Evolutionary conservation across 225 moss, liverwort and hornwort genomes (phyloP).

Genomic region (Climacium dendroides): DNA sequence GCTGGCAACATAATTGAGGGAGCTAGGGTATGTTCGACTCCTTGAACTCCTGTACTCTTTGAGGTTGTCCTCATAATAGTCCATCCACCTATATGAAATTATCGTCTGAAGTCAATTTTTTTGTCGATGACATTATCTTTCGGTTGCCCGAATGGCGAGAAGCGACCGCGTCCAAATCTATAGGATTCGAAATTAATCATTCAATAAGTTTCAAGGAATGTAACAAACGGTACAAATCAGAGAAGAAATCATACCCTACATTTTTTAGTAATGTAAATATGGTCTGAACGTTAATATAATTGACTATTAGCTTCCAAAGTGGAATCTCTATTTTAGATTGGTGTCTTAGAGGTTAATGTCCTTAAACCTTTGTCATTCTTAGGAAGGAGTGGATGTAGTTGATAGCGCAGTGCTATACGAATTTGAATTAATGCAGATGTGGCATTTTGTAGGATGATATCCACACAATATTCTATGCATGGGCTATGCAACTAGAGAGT

Average conservation of each 20-base stretch:
- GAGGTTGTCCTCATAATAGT: not conserved
- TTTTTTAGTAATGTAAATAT: not conserved
- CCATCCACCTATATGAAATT: not conserved
- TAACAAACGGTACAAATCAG: not conserved
- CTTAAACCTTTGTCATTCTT: not conserved
- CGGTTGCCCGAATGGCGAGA: not conserved
- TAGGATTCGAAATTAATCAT: not conserved
- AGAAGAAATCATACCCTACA: not conserved
- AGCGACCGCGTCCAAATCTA: not conserved
- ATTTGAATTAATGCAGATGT: not conserved
- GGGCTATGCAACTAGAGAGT: conserved; percentile 94
- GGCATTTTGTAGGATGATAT: conserved; percentile 70
- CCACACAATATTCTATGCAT: conserved; percentile 85
- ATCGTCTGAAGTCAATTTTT: not conserved
- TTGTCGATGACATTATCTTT: not conserved
- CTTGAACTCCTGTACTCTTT: not conserved
- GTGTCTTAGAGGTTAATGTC: not conserved
- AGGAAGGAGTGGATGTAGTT: not conserved
- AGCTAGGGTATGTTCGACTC: conserved; percentile 20
- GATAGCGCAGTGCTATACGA: not conserved
- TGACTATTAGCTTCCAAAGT: not conserved
- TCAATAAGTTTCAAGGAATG: not conserved
- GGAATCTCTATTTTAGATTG: not conserved
- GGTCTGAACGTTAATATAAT: not conserved
- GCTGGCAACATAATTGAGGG: conserved; percentile 88